These are phyloP conservation scores for Phytophthora idaei DNA, from an alignment of 352 stramenopile species.

Conservation along the genomic window DNA sequence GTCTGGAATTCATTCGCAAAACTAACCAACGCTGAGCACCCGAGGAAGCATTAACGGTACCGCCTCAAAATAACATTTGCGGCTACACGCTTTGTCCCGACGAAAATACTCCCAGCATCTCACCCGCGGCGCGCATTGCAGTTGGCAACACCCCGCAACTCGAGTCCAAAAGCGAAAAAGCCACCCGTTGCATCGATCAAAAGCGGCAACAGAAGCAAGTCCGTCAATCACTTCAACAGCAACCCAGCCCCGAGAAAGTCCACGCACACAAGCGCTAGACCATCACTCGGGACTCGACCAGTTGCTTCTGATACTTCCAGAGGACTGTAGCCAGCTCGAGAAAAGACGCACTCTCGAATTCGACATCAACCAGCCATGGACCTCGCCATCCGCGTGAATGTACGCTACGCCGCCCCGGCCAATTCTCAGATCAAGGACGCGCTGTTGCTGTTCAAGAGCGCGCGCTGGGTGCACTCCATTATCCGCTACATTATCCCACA, in stretches of 20 bases:
- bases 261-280: conserved; percentile 4
- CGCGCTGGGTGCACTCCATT: conserved; percentile 90
- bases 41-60: conserved; percentile 33
- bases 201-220: conserved; percentile 12
- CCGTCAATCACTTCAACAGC: conserved; percentile 11
- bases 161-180: conserved; percentile 37
- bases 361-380: conserved; percentile 52
- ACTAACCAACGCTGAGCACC: conserved; percentile 18
- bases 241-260: conserved; percentile 28
- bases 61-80: conserved; percentile 45
- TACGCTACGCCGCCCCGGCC: conserved; percentile 82
- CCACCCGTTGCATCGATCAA: conserved; percentile 23
- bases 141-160: conserved; percentile 15
- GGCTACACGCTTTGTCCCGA: conserved; percentile 10
- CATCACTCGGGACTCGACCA: conserved; percentile 23
- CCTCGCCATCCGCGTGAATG: conserved; percentile 88
- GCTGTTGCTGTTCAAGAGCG: conserved; percentile 87
- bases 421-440: conserved; percentile 91
- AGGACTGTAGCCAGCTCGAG: conserved; percentile 27
- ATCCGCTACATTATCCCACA: conserved; percentile 91
- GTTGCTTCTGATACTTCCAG: conserved; percentile 24
- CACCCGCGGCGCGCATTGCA: conserved; percentile 23
- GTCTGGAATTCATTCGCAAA: conserved; percentile 19
- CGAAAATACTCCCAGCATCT: conserved; percentile 41
- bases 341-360: conserved; percentile 35